Conservation (phyloP, 2,329 filamentous ascomycete genomes). For the Colletotrichum somersetense region DNA sequence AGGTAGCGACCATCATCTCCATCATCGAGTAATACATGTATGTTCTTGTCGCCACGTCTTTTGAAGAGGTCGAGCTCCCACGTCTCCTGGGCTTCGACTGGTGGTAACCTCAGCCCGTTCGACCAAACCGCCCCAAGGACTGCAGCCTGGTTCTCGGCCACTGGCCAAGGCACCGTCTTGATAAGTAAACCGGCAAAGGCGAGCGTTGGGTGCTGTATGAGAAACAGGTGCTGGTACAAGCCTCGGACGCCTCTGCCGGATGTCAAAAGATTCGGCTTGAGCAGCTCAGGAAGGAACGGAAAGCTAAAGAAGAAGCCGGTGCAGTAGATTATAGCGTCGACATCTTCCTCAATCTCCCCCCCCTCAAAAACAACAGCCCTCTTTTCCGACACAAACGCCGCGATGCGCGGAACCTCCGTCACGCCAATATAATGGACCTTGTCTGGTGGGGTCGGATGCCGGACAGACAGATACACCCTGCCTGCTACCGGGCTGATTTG, state of each 20-base stretch:
- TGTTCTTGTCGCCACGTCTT: constrained; percentile 52
- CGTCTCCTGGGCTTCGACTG: constrained; percentile 70
- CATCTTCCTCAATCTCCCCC: constrained; percentile 68
- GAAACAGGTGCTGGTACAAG: constrained; percentile 84
- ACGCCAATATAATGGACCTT: constrained; percentile 60
- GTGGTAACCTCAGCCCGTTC: constrained; percentile 75
- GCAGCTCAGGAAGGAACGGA: constrained; percentile 68
- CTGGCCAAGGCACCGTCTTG: constrained; percentile 88
- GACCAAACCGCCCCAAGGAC: constrained; percentile 83
- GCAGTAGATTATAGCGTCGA: constrained; percentile 82
- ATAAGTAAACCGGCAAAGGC: constrained; percentile 82
- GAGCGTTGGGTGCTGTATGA: constrained; percentile 80
- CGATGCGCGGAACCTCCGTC: constrained; percentile 69
- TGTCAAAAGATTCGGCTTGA: constrained; percentile 67
- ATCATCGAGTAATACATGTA: constrained; percentile 61
- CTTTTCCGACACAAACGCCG: constrained; percentile 64
- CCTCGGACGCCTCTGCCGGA: constrained; percentile 78
- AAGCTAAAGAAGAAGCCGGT: constrained; percentile 86
- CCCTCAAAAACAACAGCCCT: constrained; percentile 75
- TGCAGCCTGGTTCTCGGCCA: constrained; percentile 83
- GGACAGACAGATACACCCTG: constrained; percentile 75
- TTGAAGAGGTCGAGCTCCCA: constrained; percentile 77
- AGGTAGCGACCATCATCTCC: constrained; percentile 77
- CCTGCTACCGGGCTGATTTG: constrained; percentile 75
- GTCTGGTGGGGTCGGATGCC: constrained; percentile 60